These are phyloP conservation scores for Butyriboletus loyo DNA, from an alignment of 768 basidiomycete genomes.

Conservation along the genomic window DNA sequence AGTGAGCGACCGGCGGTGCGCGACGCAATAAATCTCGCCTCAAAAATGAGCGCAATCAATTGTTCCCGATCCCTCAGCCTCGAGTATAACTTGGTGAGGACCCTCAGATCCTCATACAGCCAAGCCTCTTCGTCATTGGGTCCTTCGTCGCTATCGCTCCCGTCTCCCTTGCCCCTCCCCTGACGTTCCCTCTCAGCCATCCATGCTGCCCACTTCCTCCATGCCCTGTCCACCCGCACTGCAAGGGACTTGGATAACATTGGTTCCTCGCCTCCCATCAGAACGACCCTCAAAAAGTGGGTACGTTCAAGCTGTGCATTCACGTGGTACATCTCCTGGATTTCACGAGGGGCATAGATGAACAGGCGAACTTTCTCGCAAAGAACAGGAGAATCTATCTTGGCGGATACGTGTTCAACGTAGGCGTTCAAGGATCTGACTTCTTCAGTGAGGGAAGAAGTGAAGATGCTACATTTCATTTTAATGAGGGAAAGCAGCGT, in stretches of 20 bases:
- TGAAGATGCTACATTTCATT: constrained; percentile 75
- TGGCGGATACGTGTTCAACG: constrained; percentile 81
- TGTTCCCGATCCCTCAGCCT: constrained; percentile 86
- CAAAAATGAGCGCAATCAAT: constrained; percentile 89
- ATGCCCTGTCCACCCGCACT: constrained; percentile 74
- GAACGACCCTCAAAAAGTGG: constrained; percentile 74
- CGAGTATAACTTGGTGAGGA: constrained; percentile 76
- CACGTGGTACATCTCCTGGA: constrained; percentile 75
- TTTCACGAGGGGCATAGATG: constrained; percentile 83
- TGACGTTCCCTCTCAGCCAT: constrained; percentile 53
- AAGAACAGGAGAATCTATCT: constrained; percentile 83
- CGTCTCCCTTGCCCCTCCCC: constrained; percentile 23
- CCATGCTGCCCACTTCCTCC: constrained; percentile 79
- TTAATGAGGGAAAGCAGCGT: not conserved
- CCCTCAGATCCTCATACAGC: constrained; percentile 88
- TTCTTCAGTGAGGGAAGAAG: constrained; percentile 87
- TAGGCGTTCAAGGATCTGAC: constrained; percentile 81
- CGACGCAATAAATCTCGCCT: constrained; percentile 50
- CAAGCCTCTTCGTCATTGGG: constrained; percentile 94
- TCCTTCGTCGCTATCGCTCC: constrained; percentile 89
- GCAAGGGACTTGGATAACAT: constrained; percentile 73
- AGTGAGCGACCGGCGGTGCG: not conserved
- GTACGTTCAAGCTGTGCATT: constrained; percentile 75
- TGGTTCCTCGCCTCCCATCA: constrained; percentile 78
- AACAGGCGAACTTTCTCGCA: constrained; percentile 87